Conservation (phyloP, 805 yeast species). For the Yarrowia yakushimensis region DNA sequence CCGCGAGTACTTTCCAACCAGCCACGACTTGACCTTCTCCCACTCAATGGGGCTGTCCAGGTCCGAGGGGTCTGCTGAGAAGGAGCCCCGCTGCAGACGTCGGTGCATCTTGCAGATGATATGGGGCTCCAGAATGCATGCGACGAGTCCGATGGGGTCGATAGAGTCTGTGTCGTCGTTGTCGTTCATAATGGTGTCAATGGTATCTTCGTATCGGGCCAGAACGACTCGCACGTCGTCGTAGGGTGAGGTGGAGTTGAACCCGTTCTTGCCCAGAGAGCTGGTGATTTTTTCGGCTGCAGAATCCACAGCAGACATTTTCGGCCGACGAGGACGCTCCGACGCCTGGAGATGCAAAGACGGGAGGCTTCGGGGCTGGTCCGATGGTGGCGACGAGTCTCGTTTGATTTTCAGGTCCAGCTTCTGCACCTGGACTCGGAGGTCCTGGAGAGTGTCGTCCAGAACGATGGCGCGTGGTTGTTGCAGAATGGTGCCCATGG, state of each 20-base stretch:
- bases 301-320: slow-evolving; percentile 6
- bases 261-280: not conserved
- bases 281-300: slow-evolving; percentile 1
- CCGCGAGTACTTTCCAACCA: slow-evolving; percentile 9
- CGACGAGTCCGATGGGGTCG: slow-evolving; percentile 19
- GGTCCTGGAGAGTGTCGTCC: slow-evolving; percentile 21
- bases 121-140: slow-evolving; percentile 17
- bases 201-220: slow-evolving; percentile 13
- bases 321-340: not conserved
- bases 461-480: not conserved
- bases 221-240: slow-evolving; percentile 15
- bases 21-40: slow-evolving; percentile 22
- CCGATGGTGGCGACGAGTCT: not conserved
- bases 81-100: not conserved
- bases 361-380: not conserved
- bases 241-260: slow-evolving; percentile 6
- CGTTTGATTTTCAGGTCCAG: slow-evolving; percentile 23
- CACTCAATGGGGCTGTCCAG: slow-evolving; percentile 15
- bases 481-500: slow-evolving; percentile 7
- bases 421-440: slow-evolving; percentile 15
- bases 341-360: not conserved
- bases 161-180: not conserved
- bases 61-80: not conserved
- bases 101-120: slow-evolving; percentile 5
- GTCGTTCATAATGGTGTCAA: not conserved